phyloP scores from a whole-genome alignment of 2,329 filamentous ascomycete genomes.

The Ambrosiella xylebori region DNA sequence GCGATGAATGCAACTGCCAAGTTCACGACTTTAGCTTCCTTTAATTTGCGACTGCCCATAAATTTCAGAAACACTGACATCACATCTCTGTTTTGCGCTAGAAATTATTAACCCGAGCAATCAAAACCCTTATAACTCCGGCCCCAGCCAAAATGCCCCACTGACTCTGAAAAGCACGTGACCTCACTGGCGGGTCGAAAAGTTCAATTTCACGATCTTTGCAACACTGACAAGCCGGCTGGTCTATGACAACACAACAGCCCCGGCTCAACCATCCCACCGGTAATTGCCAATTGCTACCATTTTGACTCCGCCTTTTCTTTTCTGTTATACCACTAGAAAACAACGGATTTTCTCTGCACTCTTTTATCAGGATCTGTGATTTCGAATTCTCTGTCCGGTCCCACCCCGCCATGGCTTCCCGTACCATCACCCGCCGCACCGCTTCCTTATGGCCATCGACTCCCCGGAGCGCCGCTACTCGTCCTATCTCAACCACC shows the following conservation, averaged over 20 bases:
- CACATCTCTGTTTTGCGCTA: neutral
- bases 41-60: no score
- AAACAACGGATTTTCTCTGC: neutral
- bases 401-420: neutral
- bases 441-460: neutral
- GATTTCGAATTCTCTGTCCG: no score
- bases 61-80: neutral
- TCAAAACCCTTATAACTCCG: neutral
- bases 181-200: conserved; percentile 6
- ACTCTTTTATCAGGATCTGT: no score
- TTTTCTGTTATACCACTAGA: neutral
- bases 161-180: conserved; percentile 5
- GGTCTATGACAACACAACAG: conserved; percentile 1
- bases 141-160: neutral
- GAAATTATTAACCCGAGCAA: neutral
- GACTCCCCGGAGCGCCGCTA: neutral
- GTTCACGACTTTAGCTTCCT: no score
- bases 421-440: neutral
- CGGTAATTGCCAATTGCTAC: neutral
- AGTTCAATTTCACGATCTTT: conserved; percentile 7
- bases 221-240: neutral
- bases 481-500: conserved; percentile 1
- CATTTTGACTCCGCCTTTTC: neutral
- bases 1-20: neutral
- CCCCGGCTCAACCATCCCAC: neutral